These are phyloP conservation scores for Ophiostoma populinum DNA, from an alignment of 2,329 filamentous ascomycete genomes.

Conservation along the genomic window DNA sequence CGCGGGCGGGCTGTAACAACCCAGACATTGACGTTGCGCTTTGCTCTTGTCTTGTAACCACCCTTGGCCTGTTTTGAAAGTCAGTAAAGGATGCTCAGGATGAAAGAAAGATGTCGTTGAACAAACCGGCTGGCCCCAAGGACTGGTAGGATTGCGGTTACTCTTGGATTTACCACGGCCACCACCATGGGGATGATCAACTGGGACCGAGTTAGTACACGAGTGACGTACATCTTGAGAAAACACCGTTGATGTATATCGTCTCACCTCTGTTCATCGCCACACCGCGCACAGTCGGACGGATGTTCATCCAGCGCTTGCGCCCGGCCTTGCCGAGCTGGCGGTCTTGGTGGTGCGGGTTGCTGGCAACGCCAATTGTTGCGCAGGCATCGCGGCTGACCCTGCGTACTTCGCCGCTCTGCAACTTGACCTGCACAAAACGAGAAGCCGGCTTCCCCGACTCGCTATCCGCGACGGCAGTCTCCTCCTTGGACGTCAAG, in stretches of 20 bases:
- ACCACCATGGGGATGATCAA: slow-evolving; percentile 96
- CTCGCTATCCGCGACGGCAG: slow-evolving; percentile 38
- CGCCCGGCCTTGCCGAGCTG: slow-evolving; percentile 92
- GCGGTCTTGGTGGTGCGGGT: slow-evolving; percentile 75
- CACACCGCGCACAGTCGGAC: slow-evolving; percentile 88
- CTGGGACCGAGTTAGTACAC: slow-evolving; percentile 20
- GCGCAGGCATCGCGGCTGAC: slow-evolving; percentile 87
- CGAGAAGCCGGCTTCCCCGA: slow-evolving; percentile 48
- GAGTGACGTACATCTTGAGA: not conserved
- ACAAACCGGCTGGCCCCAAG: slow-evolving; percentile 89
- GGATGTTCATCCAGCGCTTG: slow-evolving; percentile 81
- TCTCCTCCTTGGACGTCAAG: slow-evolving; percentile 71
- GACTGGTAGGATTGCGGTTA: slow-evolving; percentile 85
- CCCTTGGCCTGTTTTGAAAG: slow-evolving; percentile 50
- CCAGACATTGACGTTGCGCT: slow-evolving; percentile 79
- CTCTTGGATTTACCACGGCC: slow-evolving; percentile 98
- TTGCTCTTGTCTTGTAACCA: slow-evolving; percentile 81
- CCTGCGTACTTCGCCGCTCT: slow-evolving; percentile 81
- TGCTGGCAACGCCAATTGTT: slow-evolving; percentile 88
- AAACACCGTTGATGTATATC: not conserved
- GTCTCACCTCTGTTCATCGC: slow-evolving; percentile 87
- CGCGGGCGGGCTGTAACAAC: slow-evolving; percentile 69
- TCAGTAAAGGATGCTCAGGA: slow-evolving; percentile 18
- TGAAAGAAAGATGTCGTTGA: not conserved
- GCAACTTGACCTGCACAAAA: slow-evolving; percentile 69